Base-by-base conservation (phyloP, 108 stramenopile species). In the Discostella stelligeroides region DNA sequence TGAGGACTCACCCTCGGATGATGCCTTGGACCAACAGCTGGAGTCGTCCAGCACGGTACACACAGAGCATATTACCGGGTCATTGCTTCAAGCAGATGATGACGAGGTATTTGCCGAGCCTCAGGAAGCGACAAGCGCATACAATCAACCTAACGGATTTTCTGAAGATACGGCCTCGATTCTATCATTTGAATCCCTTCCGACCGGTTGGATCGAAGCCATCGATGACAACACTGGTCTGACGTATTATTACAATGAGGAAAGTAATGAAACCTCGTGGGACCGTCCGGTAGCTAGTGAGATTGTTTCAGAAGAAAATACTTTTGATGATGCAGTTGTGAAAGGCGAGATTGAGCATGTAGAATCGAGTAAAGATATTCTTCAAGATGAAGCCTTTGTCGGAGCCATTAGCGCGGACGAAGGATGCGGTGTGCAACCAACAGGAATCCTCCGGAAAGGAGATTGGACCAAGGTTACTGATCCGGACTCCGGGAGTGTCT, bases 251-350 rank as follows among this genome's bases (percentile, higher is more conserved):
- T 89, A 83, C 83, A 87, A 94, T 60, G 67, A 45, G 28, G 46
- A 34, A 24, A 75, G 80, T 9, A 74, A 75, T 23, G 84, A 84
- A 50, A 91, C 86, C n/a, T 65, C 79, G 25, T 95, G 94, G 94
- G 78, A 75, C 17, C 59, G 61, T 23, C 94, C 94, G 49, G 24
- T 54, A 25, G 28, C 28, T 13, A 18, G 13, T 54, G 53, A 54
- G 0, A 54, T 0, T n/a, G n/a, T n/a, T n/a, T n/a, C n/a, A n/a
- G n/a, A n/a, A 0, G 12, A 14, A 3, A 28, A 25, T 54, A 14
- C 21, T n/a, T 6, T 13, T 3, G 53, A 7, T 54, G 53, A 29
- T 11, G 13, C 8, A 15, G 53, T 12, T 5, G 28, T 28, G 53
- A 25, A 29, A 28, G 53, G 10, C 5, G 27, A 54, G 27, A 14